A percentile compares a stretch with the other conserved stretches of the same genome.
Conservation (phyloP, 169 alveolate species). For the Perkinsus olseni region DNA sequence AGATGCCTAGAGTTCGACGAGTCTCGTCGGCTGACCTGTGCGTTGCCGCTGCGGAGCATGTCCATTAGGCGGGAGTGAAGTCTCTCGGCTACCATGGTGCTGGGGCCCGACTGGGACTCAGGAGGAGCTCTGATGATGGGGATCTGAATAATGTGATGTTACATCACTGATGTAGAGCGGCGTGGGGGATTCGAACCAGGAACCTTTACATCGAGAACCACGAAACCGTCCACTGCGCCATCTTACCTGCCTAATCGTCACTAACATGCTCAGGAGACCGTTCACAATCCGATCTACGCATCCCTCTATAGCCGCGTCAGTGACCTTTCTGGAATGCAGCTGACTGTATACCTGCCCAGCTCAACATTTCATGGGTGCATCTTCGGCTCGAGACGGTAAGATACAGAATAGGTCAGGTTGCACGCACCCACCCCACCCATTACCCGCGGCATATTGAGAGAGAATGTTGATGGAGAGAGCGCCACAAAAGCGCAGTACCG, state of each 20-base stretch:
- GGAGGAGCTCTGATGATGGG: slow-evolving; percentile 33
- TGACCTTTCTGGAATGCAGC: slow-evolving; percentile 10
- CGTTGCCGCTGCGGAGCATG: slow-evolving; percentile 6
- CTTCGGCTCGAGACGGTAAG: neutral
- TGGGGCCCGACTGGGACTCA: slow-evolving; percentile 19
- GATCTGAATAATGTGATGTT: neutral
- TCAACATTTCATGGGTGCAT: neutral
- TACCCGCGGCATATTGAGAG: slow-evolving; percentile 24
- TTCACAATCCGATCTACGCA: slow-evolving; percentile 25
- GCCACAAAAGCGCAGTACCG: slow-evolving; percentile 38
- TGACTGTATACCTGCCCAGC: slow-evolving; percentile 8
- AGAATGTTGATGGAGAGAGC: slow-evolving; percentile 27
- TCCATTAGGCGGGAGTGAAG: slow-evolving; percentile 30
- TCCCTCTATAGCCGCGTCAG: slow-evolving; percentile 23
- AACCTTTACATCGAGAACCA: neutral
- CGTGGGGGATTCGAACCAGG: neutral
- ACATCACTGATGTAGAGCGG: no score
- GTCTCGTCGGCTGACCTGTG: neutral
- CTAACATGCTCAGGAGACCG: slow-evolving; percentile 23
- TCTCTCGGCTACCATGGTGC: slow-evolving; percentile 35
- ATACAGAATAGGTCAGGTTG: neutral
- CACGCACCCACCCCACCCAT: neutral
- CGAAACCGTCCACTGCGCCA: neutral
- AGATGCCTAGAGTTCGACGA: slow-evolving; percentile 11
- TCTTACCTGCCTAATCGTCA: slow-evolving; percentile 18